phyloP scores from a whole-genome alignment of 306 rosid species.

The Spatholobus suberectus region DNA sequence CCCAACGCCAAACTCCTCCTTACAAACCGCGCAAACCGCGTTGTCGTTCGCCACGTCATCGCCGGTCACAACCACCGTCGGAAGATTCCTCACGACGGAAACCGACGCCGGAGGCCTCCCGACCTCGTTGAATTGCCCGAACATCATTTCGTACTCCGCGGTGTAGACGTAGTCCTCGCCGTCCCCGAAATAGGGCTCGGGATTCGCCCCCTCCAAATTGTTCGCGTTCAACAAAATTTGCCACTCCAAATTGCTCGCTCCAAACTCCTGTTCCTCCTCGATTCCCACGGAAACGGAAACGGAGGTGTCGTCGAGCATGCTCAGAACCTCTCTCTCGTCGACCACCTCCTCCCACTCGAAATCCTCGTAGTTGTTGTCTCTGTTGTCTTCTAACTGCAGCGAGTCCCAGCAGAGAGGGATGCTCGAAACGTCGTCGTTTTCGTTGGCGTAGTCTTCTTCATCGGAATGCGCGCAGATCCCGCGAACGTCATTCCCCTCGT shows the following conservation, averaged over 20 bases:
- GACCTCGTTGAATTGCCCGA: constrained; percentile 71
- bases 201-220: constrained; percentile 48
- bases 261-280: constrained; percentile 20
- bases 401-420: constrained; percentile 76
- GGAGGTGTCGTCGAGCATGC: constrained; percentile 49
- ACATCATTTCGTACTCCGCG: constrained; percentile 72
- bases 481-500: background rate
- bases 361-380: constrained; percentile 58
- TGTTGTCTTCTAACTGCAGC: constrained; percentile 66
- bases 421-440: constrained; percentile 53
- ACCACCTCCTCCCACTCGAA: constrained; percentile 92
- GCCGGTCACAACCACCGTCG: constrained; percentile 50
- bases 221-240: constrained; percentile 60
- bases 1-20: constrained; percentile 62
- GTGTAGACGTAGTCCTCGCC: constrained; percentile 67
- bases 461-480: constrained; percentile 61
- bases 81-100: constrained; percentile 58
- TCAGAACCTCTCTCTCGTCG: constrained; percentile 69
- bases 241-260: constrained; percentile 67
- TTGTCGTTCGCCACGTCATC: constrained; percentile 57
- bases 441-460: constrained; percentile 56
- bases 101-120: constrained; percentile 75
- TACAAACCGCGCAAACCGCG: constrained; percentile 77
- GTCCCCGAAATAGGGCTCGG: constrained; percentile 58
- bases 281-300: constrained; percentile 29